These are phyloP conservation scores for Eucalyptus sp. DNA, from an alignment of 345 rosid species.

Conservation along the genomic window DNA sequence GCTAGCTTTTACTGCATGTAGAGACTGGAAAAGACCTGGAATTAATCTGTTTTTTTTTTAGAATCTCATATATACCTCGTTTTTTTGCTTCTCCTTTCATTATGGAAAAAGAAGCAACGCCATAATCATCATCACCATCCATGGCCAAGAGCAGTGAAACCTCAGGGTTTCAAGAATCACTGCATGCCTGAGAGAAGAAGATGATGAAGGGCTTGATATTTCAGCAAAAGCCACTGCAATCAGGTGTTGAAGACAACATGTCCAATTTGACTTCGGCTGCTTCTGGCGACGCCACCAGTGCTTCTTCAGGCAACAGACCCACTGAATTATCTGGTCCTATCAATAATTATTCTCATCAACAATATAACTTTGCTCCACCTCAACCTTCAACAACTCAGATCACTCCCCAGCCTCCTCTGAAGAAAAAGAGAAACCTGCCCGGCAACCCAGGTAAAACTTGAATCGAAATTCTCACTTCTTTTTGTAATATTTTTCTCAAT, in stretches of 20 bases:
- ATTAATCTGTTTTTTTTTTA: not conserved
- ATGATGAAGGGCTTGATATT: constrained; percentile 44
- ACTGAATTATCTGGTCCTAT: constrained; percentile 26
- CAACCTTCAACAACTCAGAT: constrained; percentile 14
- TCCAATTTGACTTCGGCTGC: constrained; percentile 62
- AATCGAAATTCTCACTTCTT: not conserved
- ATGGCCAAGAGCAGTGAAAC: not conserved
- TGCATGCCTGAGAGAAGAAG: not conserved
- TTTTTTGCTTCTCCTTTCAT: not conserved
- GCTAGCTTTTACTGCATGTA: not conserved
- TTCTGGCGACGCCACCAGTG: not conserved
- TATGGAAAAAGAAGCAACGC: not conserved
- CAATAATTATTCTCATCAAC: constrained; percentile 13
- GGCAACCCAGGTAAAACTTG: constrained; percentile 74
- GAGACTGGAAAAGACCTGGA: not conserved
- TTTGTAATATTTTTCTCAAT: not conserved
- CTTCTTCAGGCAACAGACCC: constrained; percentile 26
- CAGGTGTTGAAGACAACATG: constrained; percentile 51
- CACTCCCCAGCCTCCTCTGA: constrained; percentile 27
- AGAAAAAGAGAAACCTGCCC: constrained; percentile 77
- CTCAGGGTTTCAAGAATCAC: not conserved
- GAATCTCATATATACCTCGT: not conserved
- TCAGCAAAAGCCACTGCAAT: constrained; percentile 27
- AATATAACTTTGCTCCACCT: constrained; percentile 18
- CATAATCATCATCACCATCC: not conserved